Percentiles rank a stretch among this genome's conserved stretches.
Evolutionary conservation across 2,329 filamentous ascomycete genomes (phyloP).

Genomic region (Phyllosticta ampelicida): DNA sequence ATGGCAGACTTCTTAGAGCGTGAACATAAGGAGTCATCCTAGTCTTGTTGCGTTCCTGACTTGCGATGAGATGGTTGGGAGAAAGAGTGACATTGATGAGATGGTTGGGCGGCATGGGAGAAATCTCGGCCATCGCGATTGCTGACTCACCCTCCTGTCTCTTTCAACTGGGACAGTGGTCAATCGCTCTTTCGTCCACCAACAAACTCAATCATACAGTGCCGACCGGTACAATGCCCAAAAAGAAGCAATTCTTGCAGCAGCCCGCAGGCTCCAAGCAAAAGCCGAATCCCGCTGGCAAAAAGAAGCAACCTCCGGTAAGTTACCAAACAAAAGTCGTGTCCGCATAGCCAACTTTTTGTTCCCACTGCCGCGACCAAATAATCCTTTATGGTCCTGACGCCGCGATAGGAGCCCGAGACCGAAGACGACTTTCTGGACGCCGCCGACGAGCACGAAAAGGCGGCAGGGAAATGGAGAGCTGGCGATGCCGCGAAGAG

Average conservation of each 20-base stretch:
- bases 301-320: conserved; percentile 7
- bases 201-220: not conserved
- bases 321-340: not conserved
- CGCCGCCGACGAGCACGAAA: conserved; percentile 57
- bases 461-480: conserved; percentile 64
- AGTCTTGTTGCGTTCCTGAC: too few relatives aligned
- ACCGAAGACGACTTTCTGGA: conserved; percentile 59
- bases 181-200: not conserved
- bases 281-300: not conserved
- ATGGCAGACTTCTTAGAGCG: too few relatives aligned
- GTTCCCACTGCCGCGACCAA: not conserved
- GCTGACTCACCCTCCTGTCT: not conserved
- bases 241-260: conserved; percentile 8
- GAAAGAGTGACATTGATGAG: too few relatives aligned
- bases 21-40: too few relatives aligned
- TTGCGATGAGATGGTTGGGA: not conserved
- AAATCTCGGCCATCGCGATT: not conserved
- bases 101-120: not conserved
- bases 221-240: not conserved
- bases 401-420: conserved; percentile 37
- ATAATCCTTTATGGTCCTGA: not conserved
- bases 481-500: conserved; percentile 59
- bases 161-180: not conserved
- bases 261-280: not conserved
- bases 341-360: not conserved